phyloP scores from a whole-genome alignment of 805 yeast species.

The Candida multigemmis region DNA sequence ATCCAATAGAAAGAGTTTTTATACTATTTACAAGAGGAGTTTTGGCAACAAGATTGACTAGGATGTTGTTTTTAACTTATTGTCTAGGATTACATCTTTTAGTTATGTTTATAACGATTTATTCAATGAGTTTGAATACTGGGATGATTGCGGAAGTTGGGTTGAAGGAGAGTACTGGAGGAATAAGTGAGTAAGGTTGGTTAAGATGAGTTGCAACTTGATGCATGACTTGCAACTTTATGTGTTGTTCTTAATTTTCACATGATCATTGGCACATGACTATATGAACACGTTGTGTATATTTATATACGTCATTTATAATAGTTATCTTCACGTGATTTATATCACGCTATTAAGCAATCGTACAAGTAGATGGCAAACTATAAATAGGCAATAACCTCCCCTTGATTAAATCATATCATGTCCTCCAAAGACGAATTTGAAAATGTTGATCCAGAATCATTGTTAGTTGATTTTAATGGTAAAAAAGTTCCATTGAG shows the following conservation, averaged over 20 bases:
- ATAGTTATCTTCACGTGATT: neutral
- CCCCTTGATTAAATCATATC: neutral
- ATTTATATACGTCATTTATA: neutral
- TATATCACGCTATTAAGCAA: neutral
- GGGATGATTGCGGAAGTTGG: constrained; percentile 40
- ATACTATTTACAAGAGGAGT: constrained; percentile 64
- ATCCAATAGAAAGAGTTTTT: constrained; percentile 73
- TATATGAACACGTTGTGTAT: no score
- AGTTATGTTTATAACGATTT: constrained; percentile 56
- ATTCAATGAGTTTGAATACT: constrained; percentile 39
- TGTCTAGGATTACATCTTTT: constrained; percentile 68
- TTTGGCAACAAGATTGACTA: constrained; percentile 62
- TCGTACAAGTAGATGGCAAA: neutral
- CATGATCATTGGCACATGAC: no score
- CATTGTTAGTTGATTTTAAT: constrained; percentile 19
- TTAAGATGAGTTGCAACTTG: neutral
- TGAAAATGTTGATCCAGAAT: neutral
- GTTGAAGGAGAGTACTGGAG: constrained; percentile 30
- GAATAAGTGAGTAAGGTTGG: constrained; percentile 8
- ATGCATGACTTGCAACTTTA: neutral
- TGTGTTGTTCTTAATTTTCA: constrained; percentile 1
- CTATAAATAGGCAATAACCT: neutral
- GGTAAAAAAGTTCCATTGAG: constrained; percentile 29
- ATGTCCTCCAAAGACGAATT: neutral
- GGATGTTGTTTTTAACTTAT: constrained; percentile 66